Evolutionary conservation across 1,284 basidiomycete species (phyloP), one percentile per base, ranked within the genome.

Genomic region (Meira miltonrushii): DNA sequence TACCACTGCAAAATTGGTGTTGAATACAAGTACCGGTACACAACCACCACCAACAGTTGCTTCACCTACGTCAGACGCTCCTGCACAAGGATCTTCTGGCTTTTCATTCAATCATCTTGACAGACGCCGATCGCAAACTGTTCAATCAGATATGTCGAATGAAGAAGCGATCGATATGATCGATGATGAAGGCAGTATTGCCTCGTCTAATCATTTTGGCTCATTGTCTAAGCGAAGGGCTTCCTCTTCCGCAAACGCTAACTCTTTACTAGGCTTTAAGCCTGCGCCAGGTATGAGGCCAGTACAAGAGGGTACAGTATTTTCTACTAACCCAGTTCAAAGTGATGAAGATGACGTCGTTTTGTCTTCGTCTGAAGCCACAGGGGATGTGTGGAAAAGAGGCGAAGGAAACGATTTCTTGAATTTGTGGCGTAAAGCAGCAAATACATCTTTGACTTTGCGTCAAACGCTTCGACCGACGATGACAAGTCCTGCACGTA

Each of bases 121-220:
- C 28, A 3, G 28, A 33, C 28, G 28, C 28, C 28, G 28, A 33
- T 33, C 28, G 28, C 28, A 33, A 8, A 28, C 37, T 12, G 39
- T 23, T 2, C 50, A 53, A n/a, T 53, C 50, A n/a, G 50, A 53
- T 39, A 33, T 50, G 1, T 57, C 43, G 23, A 59, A 68, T 39
- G 68, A 70, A 25, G 68, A 70, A 23, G 68, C 68, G 4, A 41
- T 70, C 19, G 68, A 70, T 23, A 48, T 61, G 7, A 65, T 57
- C 1, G 68, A 70, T 13, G 66, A 70, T 1, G 67, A 69, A 13
- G 62, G 41, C 10, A 50, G 55, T 28, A 39, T 53, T 15, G 50
- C 21, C 15, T 53, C 50, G 5, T 53, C 50, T 37, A 17, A 17
- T 37, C 21, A 33, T 13, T 38, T 13, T 12, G 39, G 50, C 19